Conservation (phyloP, 2,329 filamentous ascomycete genomes). For the Leptographium lundbergii region DNA sequence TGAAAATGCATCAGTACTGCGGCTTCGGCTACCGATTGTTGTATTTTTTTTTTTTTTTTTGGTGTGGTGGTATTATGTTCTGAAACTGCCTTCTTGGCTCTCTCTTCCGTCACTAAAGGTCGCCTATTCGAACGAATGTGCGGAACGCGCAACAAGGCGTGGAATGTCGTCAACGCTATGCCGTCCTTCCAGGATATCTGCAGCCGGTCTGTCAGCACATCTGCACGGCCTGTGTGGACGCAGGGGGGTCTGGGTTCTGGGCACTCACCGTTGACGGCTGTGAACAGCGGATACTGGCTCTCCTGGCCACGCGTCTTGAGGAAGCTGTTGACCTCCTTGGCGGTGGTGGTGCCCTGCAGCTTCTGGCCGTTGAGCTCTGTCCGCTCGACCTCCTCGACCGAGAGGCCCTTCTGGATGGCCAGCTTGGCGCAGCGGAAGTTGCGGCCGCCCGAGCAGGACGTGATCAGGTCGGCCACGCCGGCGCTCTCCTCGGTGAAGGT, state of each 20-base stretch:
- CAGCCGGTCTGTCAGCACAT: not conserved
- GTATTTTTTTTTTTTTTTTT: not conserved
- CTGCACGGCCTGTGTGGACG: too few relatives aligned
- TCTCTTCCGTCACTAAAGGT: not conserved
- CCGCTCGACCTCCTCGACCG: constrained; percentile 77
- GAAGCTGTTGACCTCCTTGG: constrained; percentile 82
- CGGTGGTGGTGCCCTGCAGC: constrained; percentile 86
- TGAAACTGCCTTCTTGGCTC: not conserved
- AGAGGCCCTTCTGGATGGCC: constrained; percentile 64
- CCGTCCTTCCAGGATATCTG: constrained; percentile 60
- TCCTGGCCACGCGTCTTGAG: constrained; percentile 66
- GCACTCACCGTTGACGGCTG: constrained; percentile 57
- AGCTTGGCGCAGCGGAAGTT: constrained; percentile 93
- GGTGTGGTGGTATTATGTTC: not conserved
- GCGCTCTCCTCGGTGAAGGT: constrained; percentile 97
- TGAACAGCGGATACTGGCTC: constrained; percentile 82
- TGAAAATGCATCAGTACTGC: not conserved
- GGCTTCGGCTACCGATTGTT: too few relatives aligned
- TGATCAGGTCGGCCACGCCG: constrained; percentile 91
- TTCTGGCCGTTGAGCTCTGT: constrained; percentile 93
- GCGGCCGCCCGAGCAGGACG: constrained; percentile 78
- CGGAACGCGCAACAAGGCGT: constrained; percentile 35
- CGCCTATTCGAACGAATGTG: constrained; percentile 1
- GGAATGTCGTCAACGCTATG: constrained; percentile 73
- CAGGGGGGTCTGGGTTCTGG: not conserved